Evolutionary conservation across 306 rosid species (phyloP).

Genomic region (Arachis stenosperma): DNA sequence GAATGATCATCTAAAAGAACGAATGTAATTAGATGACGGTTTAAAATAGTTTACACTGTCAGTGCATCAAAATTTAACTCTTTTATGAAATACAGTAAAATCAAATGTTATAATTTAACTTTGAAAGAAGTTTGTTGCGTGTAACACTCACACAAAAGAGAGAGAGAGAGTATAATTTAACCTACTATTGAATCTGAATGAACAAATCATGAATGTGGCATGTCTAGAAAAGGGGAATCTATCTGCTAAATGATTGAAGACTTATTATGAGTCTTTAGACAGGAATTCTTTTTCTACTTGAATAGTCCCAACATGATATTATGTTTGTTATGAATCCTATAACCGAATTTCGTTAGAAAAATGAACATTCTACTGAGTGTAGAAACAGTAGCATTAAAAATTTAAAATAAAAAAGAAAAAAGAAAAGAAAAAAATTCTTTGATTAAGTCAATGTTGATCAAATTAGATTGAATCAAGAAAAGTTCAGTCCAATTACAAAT

Average conservation of each 20-base stretch:
- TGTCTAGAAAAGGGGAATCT: background rate
- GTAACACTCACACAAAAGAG: too few species aligned
- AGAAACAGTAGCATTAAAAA: background rate
- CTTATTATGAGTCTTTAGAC: background rate
- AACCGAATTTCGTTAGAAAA: background rate
- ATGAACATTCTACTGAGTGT: background rate
- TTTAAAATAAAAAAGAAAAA: background rate
- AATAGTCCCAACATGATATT: constrained; percentile 3
- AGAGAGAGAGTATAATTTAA: too few species aligned
- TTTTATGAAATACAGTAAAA: too few species aligned
- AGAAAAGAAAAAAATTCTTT: background rate
- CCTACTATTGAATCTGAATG: background rate
- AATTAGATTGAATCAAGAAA: background rate
- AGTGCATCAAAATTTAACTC: too few species aligned
- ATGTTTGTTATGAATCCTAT: constrained; percentile 16
- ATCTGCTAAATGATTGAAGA: background rate
- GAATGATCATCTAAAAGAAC: too few species aligned
- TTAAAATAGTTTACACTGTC: too few species aligned
- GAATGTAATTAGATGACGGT: too few species aligned
- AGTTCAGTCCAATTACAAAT: background rate
- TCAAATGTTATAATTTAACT: too few species aligned
- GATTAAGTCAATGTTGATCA: constrained; percentile 10
- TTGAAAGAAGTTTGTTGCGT: too few species aligned
- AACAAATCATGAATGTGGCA: background rate
- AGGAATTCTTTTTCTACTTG: background rate